phyloP scores from a whole-genome alignment of 768 basidiomycete genomes.

The Podaxis sp. region DNA sequence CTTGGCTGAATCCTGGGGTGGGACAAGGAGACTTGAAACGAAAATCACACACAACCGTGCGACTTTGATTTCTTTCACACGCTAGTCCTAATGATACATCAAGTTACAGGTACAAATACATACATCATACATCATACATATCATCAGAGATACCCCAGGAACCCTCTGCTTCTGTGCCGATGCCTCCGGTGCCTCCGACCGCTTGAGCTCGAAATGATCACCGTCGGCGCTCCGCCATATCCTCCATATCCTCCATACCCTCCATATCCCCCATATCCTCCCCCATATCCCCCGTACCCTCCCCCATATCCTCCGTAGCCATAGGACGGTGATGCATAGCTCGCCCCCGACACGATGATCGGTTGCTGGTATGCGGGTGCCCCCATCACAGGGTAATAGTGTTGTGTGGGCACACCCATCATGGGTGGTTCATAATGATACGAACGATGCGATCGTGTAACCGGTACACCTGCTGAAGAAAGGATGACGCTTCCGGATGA shows the following conservation, averaged over 20 bases:
- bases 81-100: not conserved
- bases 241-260: not conserved
- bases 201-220: not conserved
- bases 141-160: not conserved
- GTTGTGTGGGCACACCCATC: not conserved
- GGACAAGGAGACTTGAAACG: not conserved
- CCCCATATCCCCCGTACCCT: not conserved
- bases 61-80: not conserved
- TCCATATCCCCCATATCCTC: not conserved
- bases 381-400: not conserved
- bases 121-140: not conserved
- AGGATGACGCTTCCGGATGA: not conserved
- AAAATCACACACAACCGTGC: constrained; percentile 6
- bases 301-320: not conserved
- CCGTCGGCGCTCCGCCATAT: not conserved
- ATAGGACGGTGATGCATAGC: not conserved
- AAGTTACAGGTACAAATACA: not conserved
- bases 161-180: not conserved
- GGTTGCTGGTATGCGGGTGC: not conserved
- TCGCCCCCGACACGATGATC: not conserved
- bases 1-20: not conserved
- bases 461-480: not conserved
- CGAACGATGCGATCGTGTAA: not conserved
- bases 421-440: not conserved
- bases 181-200: constrained; percentile 1